Evolutionary conservation across 306 rosid species (phyloP).

Genomic region (Trifolium dubium): DNA sequence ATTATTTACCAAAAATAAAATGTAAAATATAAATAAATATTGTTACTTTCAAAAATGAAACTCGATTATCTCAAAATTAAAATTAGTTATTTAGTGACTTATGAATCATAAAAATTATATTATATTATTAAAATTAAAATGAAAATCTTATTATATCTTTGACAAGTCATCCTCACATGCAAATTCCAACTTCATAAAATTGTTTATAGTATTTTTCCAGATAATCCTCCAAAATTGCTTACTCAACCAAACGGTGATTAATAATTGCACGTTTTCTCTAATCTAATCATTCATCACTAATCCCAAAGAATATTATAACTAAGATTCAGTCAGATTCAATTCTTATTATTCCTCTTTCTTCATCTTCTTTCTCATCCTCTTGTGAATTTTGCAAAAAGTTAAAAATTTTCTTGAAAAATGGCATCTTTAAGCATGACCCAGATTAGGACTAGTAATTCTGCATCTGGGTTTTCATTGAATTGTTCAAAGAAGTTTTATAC

Average conservation of each 20-base stretch:
- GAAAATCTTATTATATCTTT: too few relatives aligned
- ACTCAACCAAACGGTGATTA: slow-evolving; percentile 42
- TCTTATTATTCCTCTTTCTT: slow-evolving; percentile 25
- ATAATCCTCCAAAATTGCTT: slow-evolving; percentile 32
- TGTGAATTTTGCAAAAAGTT: slow-evolving; percentile 30
- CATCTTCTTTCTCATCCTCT: slow-evolving; percentile 2
- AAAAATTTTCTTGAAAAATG: slow-evolving; percentile 51
- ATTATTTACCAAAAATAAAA: too few relatives aligned
- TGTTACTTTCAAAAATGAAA: too few relatives aligned
- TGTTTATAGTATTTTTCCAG: slow-evolving; percentile 20
- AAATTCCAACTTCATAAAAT: slow-evolving; percentile 18
- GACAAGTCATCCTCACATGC: slow-evolving; percentile 26
- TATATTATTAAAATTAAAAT: too few relatives aligned
- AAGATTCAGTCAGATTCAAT: slow-evolving; percentile 70
- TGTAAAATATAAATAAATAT: too few relatives aligned
- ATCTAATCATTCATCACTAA: background rate
- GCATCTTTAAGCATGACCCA: slow-evolving; percentile 69
- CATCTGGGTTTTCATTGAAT: slow-evolving; percentile 56
- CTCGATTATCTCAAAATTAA: too few relatives aligned
- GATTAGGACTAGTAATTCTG: slow-evolving; percentile 55
- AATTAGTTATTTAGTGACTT: too few relatives aligned
- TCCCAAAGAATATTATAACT: slow-evolving; percentile 40
- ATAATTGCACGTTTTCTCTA: slow-evolving; percentile 46
- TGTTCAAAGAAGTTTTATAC: slow-evolving; percentile 37
- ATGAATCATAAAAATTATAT: too few relatives aligned